Percentiles rank a stretch among this genome's conserved stretches.
Evolutionary conservation across 2,329 filamentous ascomycete genomes (phyloP).

Genomic region (Verticillium albo-atrum): DNA sequence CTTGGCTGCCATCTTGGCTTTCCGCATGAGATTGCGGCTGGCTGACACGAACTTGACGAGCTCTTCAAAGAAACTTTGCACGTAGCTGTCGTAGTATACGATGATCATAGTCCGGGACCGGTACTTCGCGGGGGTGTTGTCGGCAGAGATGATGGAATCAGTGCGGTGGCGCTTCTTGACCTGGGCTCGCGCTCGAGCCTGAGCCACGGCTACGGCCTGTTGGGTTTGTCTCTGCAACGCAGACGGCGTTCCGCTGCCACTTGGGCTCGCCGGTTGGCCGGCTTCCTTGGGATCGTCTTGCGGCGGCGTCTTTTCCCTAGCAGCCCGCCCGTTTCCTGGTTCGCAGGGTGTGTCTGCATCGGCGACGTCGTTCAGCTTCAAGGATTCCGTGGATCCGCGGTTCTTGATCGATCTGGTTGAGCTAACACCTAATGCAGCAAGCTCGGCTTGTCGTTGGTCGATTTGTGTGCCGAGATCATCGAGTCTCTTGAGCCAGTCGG

Average conservation of each 20-base stretch:
- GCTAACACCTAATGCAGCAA: slow-evolving; percentile 42
- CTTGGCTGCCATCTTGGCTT: slow-evolving; percentile 79
- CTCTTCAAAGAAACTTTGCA: slow-evolving; percentile 77
- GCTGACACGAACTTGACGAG: slow-evolving; percentile 78
- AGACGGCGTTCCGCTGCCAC: slow-evolving; percentile 26
- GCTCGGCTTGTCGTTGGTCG: slow-evolving; percentile 55
- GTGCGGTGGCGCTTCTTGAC: slow-evolving; percentile 46
- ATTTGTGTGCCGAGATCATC: slow-evolving; percentile 59
- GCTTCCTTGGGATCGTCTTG: slow-evolving; percentile 4
- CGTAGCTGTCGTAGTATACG: slow-evolving; percentile 87
- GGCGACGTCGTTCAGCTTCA: slow-evolving; percentile 39
- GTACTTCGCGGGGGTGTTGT: slow-evolving; percentile 48
- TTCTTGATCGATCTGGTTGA: slow-evolving; percentile 41
- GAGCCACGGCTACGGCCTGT: slow-evolving; percentile 40
- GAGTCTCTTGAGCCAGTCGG: slow-evolving; percentile 55
- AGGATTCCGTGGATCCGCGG: slow-evolving; percentile 49
- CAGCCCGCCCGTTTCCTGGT: slow-evolving; percentile 5
- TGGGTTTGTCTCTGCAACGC: slow-evolving; percentile 34
- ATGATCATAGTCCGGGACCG: slow-evolving; percentile 73
- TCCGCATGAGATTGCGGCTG: slow-evolving; percentile 78
- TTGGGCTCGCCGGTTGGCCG: slow-evolving; percentile 22
- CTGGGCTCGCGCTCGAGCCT: slow-evolving; percentile 40
- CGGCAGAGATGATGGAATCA: slow-evolving; percentile 47
- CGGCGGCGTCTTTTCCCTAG: neutral
- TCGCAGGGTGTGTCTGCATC: slow-evolving; percentile 7